Base-by-base conservation (phyloP, 768 basidiomycete species). In the Amanita rubescens region DNA sequence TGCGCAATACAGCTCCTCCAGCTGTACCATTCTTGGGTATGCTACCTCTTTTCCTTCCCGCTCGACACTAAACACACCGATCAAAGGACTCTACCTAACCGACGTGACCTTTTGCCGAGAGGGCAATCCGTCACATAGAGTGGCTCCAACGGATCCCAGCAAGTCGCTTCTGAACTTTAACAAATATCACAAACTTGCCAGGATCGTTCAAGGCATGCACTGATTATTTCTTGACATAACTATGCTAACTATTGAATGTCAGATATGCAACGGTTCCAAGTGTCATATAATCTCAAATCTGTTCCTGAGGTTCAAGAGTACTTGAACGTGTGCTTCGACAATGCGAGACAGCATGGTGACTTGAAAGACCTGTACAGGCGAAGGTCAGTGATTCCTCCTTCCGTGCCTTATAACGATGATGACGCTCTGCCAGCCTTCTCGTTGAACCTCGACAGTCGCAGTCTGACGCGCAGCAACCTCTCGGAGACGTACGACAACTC, bases 91-190 rank as follows among this genome's bases (percentile, higher is more conserved):
- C 33, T 94, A 93, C 67, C 72, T 94, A 57, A 93, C 93, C 9
- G 93, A 94, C 67, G 78, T 96, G 55, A 97, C 93, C 5, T 98
- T 98, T 69, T 95, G 92, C 64, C 82, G 89, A 37, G 95, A 97
- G 63, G 95, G 95, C 17, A 97, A 97, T 65, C 87, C 90, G 14
- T 86, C 89, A 12, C 75, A 86, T 60, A 80, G 95, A 58, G 79
- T 83, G 14, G 90, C 94, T 5, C 89, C 93, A 0, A 67, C 81
- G 53, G 83, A 83, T 51, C 75, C 86, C 1, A 78, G 78, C 55
- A 85, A 90, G 69, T 88, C 84, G 60, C 71, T 99, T 35, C 77
- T 98, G 65, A 99, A 99, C 69, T 94, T 96, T 63, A 95, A 94
- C 69, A 95, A 96, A 68, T 98, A 96, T 62, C 87, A 89, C 63